Evolutionary conservation across 2,329 filamentous ascomycete species (phyloP), one percentile per base, ranked within the genome.

Genomic region (Cucurbitaria berberidis): DNA sequence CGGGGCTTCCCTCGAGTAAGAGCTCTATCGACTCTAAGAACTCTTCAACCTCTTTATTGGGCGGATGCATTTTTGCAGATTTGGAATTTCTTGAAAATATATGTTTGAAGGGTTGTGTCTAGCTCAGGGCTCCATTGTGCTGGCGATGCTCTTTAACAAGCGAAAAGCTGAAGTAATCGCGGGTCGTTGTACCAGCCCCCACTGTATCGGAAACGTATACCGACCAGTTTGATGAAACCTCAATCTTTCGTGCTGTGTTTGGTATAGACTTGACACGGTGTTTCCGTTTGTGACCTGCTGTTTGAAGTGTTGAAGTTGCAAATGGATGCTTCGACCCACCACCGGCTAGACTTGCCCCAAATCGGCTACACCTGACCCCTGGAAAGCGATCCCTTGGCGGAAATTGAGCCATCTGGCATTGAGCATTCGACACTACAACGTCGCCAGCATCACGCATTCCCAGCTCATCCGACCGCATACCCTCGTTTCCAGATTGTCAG

Each of bases 371-470:
- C 59, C 58, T 63, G 39, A 50, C 56, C 51, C 57, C 51, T 59
- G 51, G 56, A 50, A 36, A 57, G 52, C 58, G 59, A 66, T 66
- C 56, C 39, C 57, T 63, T 66, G 64, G 63, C 64, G 53, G 40
- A 49, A 64, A 51, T 62, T 59, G 57, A 56, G 66, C 59, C 58
- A 67, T 66, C 62, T 69, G 66, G 60, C 65, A 64, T 55, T 18
- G 50, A 53, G 51, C 60, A 50, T 43, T 48, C 48, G 55, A 54
- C 53, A 62, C 52, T 56, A 55, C 51, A 38, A 63, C 58, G 38
- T 57, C 61, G 45, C 46, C 53, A 56, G 47, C 40, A 45, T 34
- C 38, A 53, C 43, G 40, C 38, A 48, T 53, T 16, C 39, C 19
- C 48, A 53, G 13, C 45, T 48, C 29, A 40, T 48, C 60, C 55